A percentile compares a stretch with the other conserved stretches of the same genome.
These are phyloP conservation scores for Sarcodon sp. DNA, from an alignment of 768 basidiomycete species.

Conservation along the genomic window DNA sequence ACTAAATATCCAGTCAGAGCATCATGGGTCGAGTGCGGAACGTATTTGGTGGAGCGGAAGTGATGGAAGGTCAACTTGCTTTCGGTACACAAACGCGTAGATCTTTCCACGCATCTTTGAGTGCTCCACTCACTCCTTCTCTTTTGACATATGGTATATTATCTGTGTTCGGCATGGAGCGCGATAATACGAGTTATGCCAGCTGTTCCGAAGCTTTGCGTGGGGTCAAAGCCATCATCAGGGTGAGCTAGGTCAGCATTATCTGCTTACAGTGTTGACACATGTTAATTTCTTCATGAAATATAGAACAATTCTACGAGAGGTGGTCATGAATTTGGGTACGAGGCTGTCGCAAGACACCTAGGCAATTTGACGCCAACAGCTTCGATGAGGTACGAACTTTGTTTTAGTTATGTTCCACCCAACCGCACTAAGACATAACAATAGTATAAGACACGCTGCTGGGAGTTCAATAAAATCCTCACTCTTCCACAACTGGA, in stretches of 20 bases:
- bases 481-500: conserved; percentile 65
- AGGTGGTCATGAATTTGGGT: conserved; percentile 68
- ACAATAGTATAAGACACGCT: conserved; percentile 38
- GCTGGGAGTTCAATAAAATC: conserved; percentile 80
- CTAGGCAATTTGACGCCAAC: conserved; percentile 57
- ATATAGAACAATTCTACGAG: background rate
- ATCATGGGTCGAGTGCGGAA: conserved; percentile 76
- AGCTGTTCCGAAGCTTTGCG: conserved; percentile 53
- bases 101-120: conserved; percentile 62
- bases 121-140: conserved; percentile 44
- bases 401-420: conserved; percentile 1
- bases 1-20: conserved; percentile 29
- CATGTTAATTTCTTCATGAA: background rate
- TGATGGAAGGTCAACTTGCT: conserved; percentile 69
- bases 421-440: background rate
- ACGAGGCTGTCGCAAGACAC: conserved; percentile 72
- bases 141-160: conserved; percentile 63
- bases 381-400: conserved; percentile 70
- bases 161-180: conserved; percentile 58
- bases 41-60: conserved; percentile 85
- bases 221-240: conserved; percentile 55
- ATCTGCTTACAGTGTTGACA: conserved; percentile 4
- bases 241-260: conserved; percentile 57
- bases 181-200: conserved; percentile 72
- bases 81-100: conserved; percentile 81